phyloP scores from a whole-genome alignment of 2,329 filamentous ascomycete species.

The Erysiphe neolycopersici region DNA sequence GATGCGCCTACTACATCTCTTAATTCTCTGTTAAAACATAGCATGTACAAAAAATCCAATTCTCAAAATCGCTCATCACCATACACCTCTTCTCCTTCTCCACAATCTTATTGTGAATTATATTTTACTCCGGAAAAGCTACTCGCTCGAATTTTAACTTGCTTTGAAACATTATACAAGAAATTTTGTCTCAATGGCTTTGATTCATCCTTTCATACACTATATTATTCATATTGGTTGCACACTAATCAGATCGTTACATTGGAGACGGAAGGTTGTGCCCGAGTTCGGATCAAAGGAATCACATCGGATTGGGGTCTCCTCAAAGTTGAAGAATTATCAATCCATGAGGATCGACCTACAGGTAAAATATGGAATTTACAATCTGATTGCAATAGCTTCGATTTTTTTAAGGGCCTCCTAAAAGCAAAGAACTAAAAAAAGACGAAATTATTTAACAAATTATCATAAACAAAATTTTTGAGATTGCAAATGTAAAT shows the following conservation, averaged over 20 bases:
- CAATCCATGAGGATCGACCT: slow-evolving; percentile 35
- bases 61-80: too few relatives aligned
- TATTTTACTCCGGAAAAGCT: slow-evolving; percentile 53
- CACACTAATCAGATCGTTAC: slow-evolving; percentile 48
- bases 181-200: slow-evolving; percentile 56
- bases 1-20: slow-evolving; percentile 66
- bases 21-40: slow-evolving; percentile 35
- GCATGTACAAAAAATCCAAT: slow-evolving; percentile 11
- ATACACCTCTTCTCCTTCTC: background rate
- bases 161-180: slow-evolving; percentile 51
- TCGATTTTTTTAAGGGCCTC: slow-evolving; percentile 85
- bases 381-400: slow-evolving; percentile 94
- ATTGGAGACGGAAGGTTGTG: slow-evolving; percentile 55
- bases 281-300: slow-evolving; percentile 50
- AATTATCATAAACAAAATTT: too few relatives aligned
- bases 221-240: slow-evolving; percentile 67
- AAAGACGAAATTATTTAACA: background rate
- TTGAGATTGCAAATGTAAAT: too few relatives aligned
- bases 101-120: slow-evolving; percentile 2
- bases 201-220: slow-evolving; percentile 38
- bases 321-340: slow-evolving; percentile 55
- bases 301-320: slow-evolving; percentile 85
- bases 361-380: slow-evolving; percentile 61
- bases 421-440: slow-evolving; percentile 39
- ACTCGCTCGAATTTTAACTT: slow-evolving; percentile 52